Evolutionary conservation across 306 rosid species (phyloP).

Genomic region (Glycyrrhiza uralensis): DNA sequence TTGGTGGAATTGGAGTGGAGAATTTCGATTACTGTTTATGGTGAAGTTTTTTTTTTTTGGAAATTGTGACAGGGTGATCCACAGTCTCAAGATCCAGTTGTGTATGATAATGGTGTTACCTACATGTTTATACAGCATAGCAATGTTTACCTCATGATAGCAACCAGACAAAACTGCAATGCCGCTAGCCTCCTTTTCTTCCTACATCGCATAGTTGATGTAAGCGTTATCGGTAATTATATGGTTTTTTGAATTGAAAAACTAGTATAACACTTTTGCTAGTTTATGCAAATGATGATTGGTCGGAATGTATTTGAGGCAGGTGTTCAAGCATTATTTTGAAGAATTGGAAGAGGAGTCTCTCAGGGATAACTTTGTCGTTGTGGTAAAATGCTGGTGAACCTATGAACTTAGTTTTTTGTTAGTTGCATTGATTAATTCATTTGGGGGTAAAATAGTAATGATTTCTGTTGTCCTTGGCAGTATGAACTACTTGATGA

Average conservation of each 20-base stretch:
- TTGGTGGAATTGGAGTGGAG: neutral
- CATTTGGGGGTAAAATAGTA: neutral
- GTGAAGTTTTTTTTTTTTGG: constrained; percentile 17
- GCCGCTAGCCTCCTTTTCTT: constrained; percentile 95
- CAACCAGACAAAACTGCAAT: constrained; percentile 95
- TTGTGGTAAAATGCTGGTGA: constrained; percentile 63
- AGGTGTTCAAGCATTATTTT: constrained; percentile 97
- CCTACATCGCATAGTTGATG: constrained; percentile 88
- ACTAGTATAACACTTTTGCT: neutral
- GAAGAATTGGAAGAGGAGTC: constrained; percentile 98
- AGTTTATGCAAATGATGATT: neutral
- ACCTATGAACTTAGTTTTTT: neutral
- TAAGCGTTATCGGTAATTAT: constrained; percentile 40
- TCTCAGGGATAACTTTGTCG: constrained; percentile 95
- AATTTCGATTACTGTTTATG: neutral
- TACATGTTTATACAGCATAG: constrained; percentile 96
- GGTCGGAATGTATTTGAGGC: constrained; percentile 21
- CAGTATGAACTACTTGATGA: constrained; percentile 97
- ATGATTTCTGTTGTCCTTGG: constrained; percentile 22
- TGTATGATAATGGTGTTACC: constrained; percentile 76
- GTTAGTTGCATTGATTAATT: constrained; percentile 1
- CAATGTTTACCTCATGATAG: constrained; percentile 84
- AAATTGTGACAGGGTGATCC: constrained; percentile 75
- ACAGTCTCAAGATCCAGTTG: constrained; percentile 91
- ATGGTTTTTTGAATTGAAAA: constrained; percentile 4